Conservation (phyloP, 306 rosid species). For the Adenanthera pavonina region DNA sequence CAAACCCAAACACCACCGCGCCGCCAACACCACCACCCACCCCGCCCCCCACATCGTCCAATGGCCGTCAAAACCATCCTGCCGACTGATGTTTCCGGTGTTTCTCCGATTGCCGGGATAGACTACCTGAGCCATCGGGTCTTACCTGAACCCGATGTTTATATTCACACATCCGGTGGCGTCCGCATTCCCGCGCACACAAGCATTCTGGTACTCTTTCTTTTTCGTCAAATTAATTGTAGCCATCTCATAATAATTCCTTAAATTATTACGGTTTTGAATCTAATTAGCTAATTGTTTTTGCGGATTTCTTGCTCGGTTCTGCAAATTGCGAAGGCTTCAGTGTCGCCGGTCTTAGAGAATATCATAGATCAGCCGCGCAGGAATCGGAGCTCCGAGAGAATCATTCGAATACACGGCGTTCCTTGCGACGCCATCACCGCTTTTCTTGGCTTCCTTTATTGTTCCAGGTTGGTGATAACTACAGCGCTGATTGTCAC, state of each 20-base stretch:
- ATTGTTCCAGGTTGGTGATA: slow-evolving; percentile 65
- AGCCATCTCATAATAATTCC: background rate
- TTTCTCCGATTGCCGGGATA: slow-evolving; percentile 27
- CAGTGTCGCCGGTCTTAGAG: slow-evolving; percentile 77
- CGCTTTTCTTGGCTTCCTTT: slow-evolving; percentile 71
- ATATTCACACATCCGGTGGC: slow-evolving; percentile 70
- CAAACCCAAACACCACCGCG: background rate
- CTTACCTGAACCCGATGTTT: slow-evolving; percentile 75
- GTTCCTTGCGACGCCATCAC: slow-evolving; percentile 80
- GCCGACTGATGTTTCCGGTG: background rate
- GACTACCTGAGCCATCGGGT: slow-evolving; percentile 25
- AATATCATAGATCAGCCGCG: slow-evolving; percentile 69
- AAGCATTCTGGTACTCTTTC: slow-evolving; percentile 56
- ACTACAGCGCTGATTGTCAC: background rate
- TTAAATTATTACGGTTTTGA: background rate
- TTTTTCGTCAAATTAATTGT: background rate
- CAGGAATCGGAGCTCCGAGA: slow-evolving; percentile 65
- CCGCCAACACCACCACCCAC: no score
- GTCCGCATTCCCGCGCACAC: slow-evolving; percentile 79
- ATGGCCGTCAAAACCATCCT: slow-evolving; percentile 36
- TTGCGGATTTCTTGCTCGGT: background rate
- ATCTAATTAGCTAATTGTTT: background rate
- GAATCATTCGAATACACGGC: slow-evolving; percentile 74
- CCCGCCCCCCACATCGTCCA: background rate
- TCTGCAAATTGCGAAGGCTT: slow-evolving; percentile 50